Conservation (phyloP, 1,139 yeast genomes). For the Williopsis jadinii region DNA sequence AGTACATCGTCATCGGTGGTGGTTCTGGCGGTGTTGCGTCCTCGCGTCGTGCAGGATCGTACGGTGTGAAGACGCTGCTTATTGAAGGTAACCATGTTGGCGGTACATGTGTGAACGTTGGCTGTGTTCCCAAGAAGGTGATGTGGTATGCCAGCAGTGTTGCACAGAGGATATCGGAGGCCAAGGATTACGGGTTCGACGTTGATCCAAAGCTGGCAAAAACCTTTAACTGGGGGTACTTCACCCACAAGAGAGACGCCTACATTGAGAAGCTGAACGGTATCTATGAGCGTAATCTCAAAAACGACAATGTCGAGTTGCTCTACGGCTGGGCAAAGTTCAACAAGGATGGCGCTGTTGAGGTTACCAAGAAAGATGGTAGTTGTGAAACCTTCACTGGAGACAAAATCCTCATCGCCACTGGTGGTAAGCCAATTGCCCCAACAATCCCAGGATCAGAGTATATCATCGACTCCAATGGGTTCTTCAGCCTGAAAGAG, state of each 20-base stretch:
- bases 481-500: constrained; percentile 69
- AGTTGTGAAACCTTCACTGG: constrained; percentile 59
- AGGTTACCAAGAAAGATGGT: constrained; percentile 59
- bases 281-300: constrained; percentile 81
- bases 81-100: constrained; percentile 82
- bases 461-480: constrained; percentile 83
- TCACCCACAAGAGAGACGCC: constrained; percentile 88
- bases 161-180: constrained; percentile 68
- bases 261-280: constrained; percentile 84
- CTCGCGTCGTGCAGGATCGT: constrained; percentile 90
- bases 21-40: constrained; percentile 99
- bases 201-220: constrained; percentile 48
- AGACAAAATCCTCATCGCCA: constrained; percentile 79
- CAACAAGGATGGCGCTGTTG: constrained; percentile 63
- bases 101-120: constrained; percentile 98
- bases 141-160: constrained; percentile 97
- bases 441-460: constrained; percentile 80
- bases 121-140: constrained; percentile 97
- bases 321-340: constrained; percentile 87
- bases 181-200: constrained; percentile 73
- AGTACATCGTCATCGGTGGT: constrained; percentile 94
- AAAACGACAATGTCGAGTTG: constrained; percentile 82
- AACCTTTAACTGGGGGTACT: constrained; percentile 69
- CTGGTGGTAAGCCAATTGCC: constrained; percentile 81
- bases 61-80: constrained; percentile 82